Base-by-base conservation (phyloP, 2,329 filamentous ascomycete species). In the Sporothrix luriei region DNA sequence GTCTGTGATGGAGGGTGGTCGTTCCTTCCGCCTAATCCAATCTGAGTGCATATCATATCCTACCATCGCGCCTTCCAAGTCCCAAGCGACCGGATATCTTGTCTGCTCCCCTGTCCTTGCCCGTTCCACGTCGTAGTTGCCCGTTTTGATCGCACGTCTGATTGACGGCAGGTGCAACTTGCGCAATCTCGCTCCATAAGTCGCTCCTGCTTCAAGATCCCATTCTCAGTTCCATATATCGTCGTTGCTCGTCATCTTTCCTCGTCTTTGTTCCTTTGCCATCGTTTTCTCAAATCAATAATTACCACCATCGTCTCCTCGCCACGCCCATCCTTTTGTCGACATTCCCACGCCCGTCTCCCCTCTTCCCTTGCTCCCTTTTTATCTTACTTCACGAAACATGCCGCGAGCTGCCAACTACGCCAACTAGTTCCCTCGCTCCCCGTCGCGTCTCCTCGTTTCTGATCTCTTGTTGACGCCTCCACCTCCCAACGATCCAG, bases 21-120 rank as follows among this genome's bases (percentile, higher is more conserved):
- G 51, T 65, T 68, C 66, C 57, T 59, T 66, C 66, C 65, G 26
- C 52, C 38, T 51, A 55, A 40, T 14, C 62, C 46, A 65, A 51
- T 46, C 29, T 43, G n/a, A 51, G 21, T 46, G n/a, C 57, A 49
- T 68, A 57, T 57, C 65, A 59, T 65, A 57, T 57, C 65, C 52
- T 65, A 51, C 57, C 52, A 68, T 68, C 61, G 61, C 66, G 43
- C 66, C 61, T 68, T 69, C 66, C 59, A 29, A 61, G 40, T 59
- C 52, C 66, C 69, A 69, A 26, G 26, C 52, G 33, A 52, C 66
- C 57, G 69, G 66, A 26, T 70, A 65, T 68, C 64, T 70, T 51
- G 49, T 64, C 29, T 21, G 16, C 38, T 26, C 13, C 40, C 33
- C 33, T 33, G 33, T 43, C n/a, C 43, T 48, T 33, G 33, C 24